phyloP scores from a whole-genome alignment of 208 protist species.

The Acanthamoeba triangularis region DNA sequence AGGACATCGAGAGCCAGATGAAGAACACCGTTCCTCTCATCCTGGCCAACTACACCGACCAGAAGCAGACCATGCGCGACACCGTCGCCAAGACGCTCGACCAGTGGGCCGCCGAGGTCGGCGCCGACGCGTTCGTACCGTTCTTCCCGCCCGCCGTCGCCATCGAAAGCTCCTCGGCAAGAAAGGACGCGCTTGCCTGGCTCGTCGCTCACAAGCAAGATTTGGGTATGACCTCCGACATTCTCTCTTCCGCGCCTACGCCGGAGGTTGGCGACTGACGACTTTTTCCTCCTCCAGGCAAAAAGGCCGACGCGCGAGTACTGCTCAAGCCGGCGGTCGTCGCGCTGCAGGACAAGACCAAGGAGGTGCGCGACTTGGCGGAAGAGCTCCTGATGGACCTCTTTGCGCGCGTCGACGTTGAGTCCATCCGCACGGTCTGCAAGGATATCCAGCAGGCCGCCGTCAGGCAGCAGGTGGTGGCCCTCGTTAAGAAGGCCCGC shows the following conservation, averaged over 20 bases:
- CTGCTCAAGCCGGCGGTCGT: constrained; percentile 47
- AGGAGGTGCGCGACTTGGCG: neutral
- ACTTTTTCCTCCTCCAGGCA: neutral
- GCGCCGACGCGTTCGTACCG: constrained; percentile 50
- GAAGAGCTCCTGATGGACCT: constrained; percentile 41
- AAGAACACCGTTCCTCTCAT: constrained; percentile 19
- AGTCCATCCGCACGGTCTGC: neutral
- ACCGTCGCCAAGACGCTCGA: constrained; percentile 63
- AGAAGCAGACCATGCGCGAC: constrained; percentile 77
- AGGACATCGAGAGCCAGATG: neutral
- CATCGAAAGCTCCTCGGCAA: constrained; percentile 34
- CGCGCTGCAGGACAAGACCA: constrained; percentile 52
- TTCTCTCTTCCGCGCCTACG: too few species aligned
- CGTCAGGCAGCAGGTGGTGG: constrained; percentile 25
- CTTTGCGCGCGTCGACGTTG: constrained; percentile 48
- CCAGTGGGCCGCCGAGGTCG: constrained; percentile 36
- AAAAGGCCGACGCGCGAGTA: neutral
- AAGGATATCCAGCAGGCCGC: constrained; percentile 54
- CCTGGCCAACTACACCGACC: constrained; percentile 71
- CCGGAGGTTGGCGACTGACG: too few species aligned
- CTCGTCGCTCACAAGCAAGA: constrained; percentile 19
- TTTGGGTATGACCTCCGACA: too few species aligned
- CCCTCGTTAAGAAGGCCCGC: constrained; percentile 27
- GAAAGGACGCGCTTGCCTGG: constrained; percentile 56
- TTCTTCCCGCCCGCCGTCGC: constrained; percentile 20